Evolutionary conservation across 1,284 basidiomycete genomes (phyloP).

Genomic region (Puccinia novopanici): DNA sequence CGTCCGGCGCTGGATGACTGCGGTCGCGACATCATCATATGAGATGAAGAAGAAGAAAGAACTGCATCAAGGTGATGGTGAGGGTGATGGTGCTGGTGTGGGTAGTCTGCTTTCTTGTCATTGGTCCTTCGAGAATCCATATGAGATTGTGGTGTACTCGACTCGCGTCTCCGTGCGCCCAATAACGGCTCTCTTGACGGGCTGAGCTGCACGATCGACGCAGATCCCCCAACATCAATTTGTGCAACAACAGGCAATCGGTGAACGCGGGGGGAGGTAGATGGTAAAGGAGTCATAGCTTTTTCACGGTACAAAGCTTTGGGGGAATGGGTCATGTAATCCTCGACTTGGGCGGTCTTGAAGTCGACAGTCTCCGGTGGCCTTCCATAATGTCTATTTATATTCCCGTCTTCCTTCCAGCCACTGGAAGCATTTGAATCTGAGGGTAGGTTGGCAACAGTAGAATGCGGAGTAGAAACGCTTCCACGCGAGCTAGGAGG

Average conservation of each 20-base stretch:
- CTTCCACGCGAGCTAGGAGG: not conserved
- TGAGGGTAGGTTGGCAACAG: not conserved
- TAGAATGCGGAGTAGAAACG: conserved; percentile 5
- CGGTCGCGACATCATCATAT: not conserved
- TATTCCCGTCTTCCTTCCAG: not conserved
- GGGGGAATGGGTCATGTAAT: not conserved
- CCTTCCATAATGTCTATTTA: conserved; percentile 4
- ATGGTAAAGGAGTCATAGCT: conserved; percentile 2
- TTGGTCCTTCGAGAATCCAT: conserved; percentile 9
- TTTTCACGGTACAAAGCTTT: not conserved
- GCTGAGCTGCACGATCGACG: conserved; percentile 41
- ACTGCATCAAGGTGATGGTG: no score
- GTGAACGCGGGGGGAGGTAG: conserved; percentile 8
- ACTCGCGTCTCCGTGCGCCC: not conserved
- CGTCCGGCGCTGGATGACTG: conserved; percentile 12
- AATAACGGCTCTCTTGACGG: conserved; percentile 1
- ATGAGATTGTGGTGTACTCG: conserved; percentile 14
- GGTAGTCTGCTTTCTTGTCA: not conserved
- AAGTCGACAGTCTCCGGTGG: not conserved
- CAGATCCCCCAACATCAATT: conserved; percentile 46
- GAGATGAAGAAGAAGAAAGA: not conserved
- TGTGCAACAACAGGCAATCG: conserved; percentile 43
- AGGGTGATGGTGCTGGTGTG: not conserved
- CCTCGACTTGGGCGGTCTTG: not conserved
- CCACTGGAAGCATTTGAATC: not conserved